A percentile compares a stretch with the other conserved stretches of the same genome.
Evolutionary conservation across 192 early-diverging fungal genomes (phyloP).

Genomic region (Chytriomyces hyalinus): DNA sequence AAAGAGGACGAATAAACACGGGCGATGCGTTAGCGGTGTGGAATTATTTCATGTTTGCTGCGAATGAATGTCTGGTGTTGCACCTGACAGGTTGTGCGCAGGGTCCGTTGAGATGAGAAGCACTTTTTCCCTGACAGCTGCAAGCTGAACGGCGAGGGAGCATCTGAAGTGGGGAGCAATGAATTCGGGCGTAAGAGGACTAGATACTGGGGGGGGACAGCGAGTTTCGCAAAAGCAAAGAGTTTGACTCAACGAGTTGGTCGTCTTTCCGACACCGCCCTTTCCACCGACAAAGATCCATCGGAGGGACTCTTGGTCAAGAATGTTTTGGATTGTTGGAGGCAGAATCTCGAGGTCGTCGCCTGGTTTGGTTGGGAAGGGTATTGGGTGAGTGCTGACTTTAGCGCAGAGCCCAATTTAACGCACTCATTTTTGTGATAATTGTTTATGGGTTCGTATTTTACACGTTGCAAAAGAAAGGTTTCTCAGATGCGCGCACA

Average conservation of each 20-base stretch:
- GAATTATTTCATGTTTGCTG: background rate
- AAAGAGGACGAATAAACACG: background rate
- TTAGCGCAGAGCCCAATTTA: no score
- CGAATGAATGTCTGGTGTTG: background rate
- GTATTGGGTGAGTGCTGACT: no score
- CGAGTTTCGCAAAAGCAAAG: constrained; percentile 43
- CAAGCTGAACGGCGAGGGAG: constrained; percentile 91
- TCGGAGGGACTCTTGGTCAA: constrained; percentile 93
- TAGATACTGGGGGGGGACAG: background rate
- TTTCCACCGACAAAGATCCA: constrained; percentile 99
- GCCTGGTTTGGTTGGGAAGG: background rate
- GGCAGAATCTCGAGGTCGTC: constrained; percentile 52
- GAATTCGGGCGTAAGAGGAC: background rate
- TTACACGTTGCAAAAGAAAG: no score
- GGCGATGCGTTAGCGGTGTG: background rate
- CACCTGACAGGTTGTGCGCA: constrained; percentile 93
- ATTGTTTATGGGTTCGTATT: no score
- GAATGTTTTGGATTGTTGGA: constrained; percentile 90
- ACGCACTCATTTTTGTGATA: no score
- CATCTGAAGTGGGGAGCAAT: constrained; percentile 51
- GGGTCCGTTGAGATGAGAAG: constrained; percentile 98
- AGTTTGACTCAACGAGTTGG: constrained; percentile 40
- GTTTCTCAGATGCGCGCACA: no score
- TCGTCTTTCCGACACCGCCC: constrained; percentile 97
- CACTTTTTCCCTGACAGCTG: constrained; percentile 88